phyloP scores from a whole-genome alignment of 352 stramenopile genomes.

The Phytophthora lateralis region DNA sequence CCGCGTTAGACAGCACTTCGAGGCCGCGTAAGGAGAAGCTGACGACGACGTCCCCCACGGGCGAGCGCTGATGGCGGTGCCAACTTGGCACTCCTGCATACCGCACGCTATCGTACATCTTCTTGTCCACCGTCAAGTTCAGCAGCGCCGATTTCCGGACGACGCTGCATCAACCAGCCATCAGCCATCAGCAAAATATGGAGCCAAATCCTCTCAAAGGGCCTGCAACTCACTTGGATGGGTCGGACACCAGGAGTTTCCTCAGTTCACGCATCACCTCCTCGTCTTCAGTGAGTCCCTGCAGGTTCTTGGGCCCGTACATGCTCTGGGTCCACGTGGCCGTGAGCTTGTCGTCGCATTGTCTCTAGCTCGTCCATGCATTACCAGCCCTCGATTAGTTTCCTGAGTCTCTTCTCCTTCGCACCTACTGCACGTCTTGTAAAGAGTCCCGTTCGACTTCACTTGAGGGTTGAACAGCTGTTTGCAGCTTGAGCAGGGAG shows the following conservation, averaged over 20 bases:
- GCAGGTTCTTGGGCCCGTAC: slow-evolving; percentile 62
- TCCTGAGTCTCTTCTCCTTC: too few species aligned
- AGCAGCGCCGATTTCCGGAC: slow-evolving; percentile 69
- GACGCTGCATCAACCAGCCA: slow-evolving; percentile 39
- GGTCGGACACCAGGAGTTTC: slow-evolving; percentile 69
- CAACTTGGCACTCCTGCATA: too few species aligned
- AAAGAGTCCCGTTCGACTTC: too few species aligned
- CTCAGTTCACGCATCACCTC: slow-evolving; percentile 51
- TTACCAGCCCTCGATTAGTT: background rate
- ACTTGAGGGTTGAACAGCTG: too few species aligned
- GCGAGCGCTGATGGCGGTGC: slow-evolving; percentile 46
- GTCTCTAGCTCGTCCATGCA: slow-evolving; percentile 44
- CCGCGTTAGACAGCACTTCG: slow-evolving; percentile 88
- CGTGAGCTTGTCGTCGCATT: slow-evolving; percentile 63
- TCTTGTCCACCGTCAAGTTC: slow-evolving; percentile 50
- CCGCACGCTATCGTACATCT: slow-evolving; percentile 60
- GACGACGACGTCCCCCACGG: slow-evolving; percentile 72
- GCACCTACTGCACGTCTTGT: too few species aligned
- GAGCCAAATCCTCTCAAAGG: too few species aligned
- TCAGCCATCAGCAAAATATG: too few species aligned
- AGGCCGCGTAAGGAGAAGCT: slow-evolving; percentile 89
- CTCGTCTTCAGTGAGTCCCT: slow-evolving; percentile 39
- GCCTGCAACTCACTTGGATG: slow-evolving; percentile 50
- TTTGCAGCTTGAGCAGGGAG: too few species aligned
- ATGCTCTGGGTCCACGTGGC: slow-evolving; percentile 64